phyloP scores from a whole-genome alignment of 1,139 yeast species.

The Sugiyamaella castrensis region DNA sequence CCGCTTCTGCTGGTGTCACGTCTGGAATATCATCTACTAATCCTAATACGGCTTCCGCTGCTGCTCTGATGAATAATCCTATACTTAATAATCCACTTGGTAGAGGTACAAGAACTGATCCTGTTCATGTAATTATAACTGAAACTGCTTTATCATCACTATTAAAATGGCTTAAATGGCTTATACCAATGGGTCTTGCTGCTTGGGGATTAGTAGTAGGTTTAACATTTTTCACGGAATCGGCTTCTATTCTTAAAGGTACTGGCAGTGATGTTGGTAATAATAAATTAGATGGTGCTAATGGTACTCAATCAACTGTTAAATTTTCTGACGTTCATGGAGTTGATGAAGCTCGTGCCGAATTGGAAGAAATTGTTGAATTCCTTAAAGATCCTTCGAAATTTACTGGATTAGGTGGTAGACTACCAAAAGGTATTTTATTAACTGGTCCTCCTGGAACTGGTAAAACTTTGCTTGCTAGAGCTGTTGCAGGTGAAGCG shows the following conservation, averaged over 20 bases:
- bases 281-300: constrained; percentile 35
- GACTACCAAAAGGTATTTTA: constrained; percentile 93
- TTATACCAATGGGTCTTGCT: constrained; percentile 71
- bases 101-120: constrained; percentile 51
- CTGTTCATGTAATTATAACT: constrained; percentile 86
- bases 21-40: constrained; percentile 23
- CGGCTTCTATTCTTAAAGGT: constrained; percentile 78
- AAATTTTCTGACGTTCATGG: constrained; percentile 93
- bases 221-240: constrained; percentile 76
- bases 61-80: constrained; percentile 6
- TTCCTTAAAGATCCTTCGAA: constrained; percentile 93
- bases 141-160: constrained; percentile 75
- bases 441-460: constrained; percentile 99
- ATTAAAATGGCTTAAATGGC: constrained; percentile 88
- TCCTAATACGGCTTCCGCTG: background rate
- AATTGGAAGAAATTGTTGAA: constrained; percentile 93
- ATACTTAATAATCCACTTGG: constrained; percentile 14
- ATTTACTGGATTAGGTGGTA: constrained; percentile 95
- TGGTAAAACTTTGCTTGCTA: constrained; percentile 93
- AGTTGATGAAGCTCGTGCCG: constrained; percentile 97
- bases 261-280: constrained; percentile 56
- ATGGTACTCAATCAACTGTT: constrained; percentile 84
- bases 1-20: constrained; percentile 24
- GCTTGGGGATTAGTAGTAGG: constrained; percentile 56
- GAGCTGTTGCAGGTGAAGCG: constrained; percentile 99